Evolutionary conservation across 2,329 filamentous ascomycete species (phyloP).

Genomic region (Neocatenulostroma microsporum): DNA sequence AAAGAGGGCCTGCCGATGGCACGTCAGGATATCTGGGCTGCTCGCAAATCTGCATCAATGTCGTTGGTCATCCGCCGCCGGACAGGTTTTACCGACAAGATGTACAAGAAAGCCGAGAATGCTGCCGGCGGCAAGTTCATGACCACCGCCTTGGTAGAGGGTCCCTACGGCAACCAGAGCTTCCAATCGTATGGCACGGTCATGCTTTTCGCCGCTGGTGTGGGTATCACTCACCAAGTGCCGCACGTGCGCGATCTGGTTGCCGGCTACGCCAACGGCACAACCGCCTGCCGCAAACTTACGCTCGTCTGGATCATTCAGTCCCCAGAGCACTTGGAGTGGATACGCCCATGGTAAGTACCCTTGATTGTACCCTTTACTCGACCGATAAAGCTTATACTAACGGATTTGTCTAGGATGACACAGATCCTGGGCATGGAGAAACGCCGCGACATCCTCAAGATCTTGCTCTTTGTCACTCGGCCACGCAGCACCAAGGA

Average conservation of each 20-base stretch:
- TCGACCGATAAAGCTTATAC: too few species aligned
- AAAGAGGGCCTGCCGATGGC: constrained; percentile 44
- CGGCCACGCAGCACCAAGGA: constrained; percentile 76
- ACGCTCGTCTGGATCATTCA: constrained; percentile 90
- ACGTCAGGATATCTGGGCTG: constrained; percentile 44
- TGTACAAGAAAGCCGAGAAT: constrained; percentile 61
- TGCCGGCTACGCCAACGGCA: constrained; percentile 54
- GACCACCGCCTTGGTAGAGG: constrained; percentile 71
- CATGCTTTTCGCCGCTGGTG: constrained; percentile 83
- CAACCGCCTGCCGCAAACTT: constrained; percentile 70
- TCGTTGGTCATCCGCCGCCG: constrained; percentile 82
- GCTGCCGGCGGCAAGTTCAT: constrained; percentile 49
- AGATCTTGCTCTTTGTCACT: constrained; percentile 84
- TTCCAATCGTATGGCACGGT: constrained; percentile 89
- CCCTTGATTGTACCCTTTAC: too few species aligned
- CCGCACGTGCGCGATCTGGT: constrained; percentile 69
- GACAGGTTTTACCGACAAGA: constrained; percentile 75
- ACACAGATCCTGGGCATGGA: constrained; percentile 75
- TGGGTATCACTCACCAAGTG: constrained; percentile 92
- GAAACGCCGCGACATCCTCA: constrained; percentile 70
- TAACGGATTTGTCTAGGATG: too few species aligned
- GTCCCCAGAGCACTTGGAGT: constrained; percentile 80
- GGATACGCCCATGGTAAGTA: constrained; percentile 89
- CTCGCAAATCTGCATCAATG: constrained; percentile 49
- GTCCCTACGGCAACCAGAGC: constrained; percentile 73